Base-by-base conservation (phyloP, 2,329 filamentous ascomycete genomes). In the Exophiala mesophila region DNA sequence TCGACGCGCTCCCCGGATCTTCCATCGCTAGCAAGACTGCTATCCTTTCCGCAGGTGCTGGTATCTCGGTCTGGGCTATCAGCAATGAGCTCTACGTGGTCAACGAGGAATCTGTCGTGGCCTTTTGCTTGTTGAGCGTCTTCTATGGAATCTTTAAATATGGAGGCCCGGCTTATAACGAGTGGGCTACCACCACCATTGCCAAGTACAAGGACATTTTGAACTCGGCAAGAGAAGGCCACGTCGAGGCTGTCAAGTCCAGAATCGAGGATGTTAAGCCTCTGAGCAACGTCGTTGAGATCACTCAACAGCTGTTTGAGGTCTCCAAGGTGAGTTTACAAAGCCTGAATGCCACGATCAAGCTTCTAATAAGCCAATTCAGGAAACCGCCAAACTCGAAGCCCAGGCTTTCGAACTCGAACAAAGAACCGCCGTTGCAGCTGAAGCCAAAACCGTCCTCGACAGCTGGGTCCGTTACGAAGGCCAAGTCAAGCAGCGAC, bases 11-110 rank as follows among this genome's bases (percentile, higher is more conserved):
- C 41, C 92, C 92, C 62, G 92, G 94, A 60, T 95, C 80, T 79
- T 90, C 78, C 64, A 76, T 96, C 55, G 74, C 94, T 65, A 94
- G 88, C 70, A 98, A 98, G 83, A 88, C 88, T 58, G 92, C 92
- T 63, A 90, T 96, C 66, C 84, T 98, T 62, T 97, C 90, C 64
- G 89, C 88, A 60, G 83, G 84, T 55, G 87, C 92, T 62, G 90
- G 85, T 72, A 71, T 94, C 59, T 89, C 86, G 62, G 79, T 94
- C 68, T 94, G 92, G 66, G 92, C 88, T 63, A 88, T 98, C 73
- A 94, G 86, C 82, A 98, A 94, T 74, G 92, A 98, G 80, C 88
- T 97, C 77, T 97, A 96, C 73, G 88, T 98, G 67, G 78, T 98
- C 72, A 98, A 98, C 76, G 92, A 98, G 78, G 92, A 98, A 77